Evolutionary conservation across 331 rosid genomes (phyloP).

Genomic region (Saraca asoca): DNA sequence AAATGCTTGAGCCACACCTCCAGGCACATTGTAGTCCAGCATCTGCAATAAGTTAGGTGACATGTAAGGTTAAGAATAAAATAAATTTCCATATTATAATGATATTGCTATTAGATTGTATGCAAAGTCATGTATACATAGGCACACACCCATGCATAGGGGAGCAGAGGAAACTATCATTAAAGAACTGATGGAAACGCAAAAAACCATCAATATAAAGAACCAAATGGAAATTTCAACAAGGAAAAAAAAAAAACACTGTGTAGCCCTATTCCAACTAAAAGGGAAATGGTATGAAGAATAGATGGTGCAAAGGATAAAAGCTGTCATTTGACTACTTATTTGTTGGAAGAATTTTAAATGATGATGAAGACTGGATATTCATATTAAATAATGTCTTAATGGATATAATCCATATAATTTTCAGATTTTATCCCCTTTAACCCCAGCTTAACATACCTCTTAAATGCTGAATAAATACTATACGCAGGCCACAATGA

Average conservation of each 20-base stretch:
- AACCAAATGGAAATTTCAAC: slow-evolving; percentile 25
- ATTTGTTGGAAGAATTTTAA: neutral
- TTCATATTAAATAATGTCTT: neutral
- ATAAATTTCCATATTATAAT: neutral
- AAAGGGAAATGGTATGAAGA: neutral
- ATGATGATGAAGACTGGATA: slow-evolving; percentile 1
- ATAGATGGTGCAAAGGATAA: neutral
- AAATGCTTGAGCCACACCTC: slow-evolving; percentile 57
- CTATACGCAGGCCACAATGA: neutral
- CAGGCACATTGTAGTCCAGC: slow-evolving; percentile 97
- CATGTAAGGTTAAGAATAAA: slow-evolving; percentile 34
- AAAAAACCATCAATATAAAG: slow-evolving; percentile 1
- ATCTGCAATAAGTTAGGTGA: slow-evolving; percentile 57
- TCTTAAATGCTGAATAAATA: too few species aligned
- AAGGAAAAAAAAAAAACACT: slow-evolving; percentile 2
- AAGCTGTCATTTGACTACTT: neutral
- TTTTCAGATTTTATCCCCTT: neutral
- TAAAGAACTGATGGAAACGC: too few species aligned
- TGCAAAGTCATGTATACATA: neutral
- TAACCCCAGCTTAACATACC: too few species aligned
- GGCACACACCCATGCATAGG: too few species aligned
- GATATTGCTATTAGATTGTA: too few species aligned
- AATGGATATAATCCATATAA: neutral
- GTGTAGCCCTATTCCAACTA: slow-evolving; percentile 9
- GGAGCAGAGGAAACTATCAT: too few species aligned